Evolutionary conservation across 345 rosid genomes (phyloP).

Genomic region (Hypericum androsaemum): DNA sequence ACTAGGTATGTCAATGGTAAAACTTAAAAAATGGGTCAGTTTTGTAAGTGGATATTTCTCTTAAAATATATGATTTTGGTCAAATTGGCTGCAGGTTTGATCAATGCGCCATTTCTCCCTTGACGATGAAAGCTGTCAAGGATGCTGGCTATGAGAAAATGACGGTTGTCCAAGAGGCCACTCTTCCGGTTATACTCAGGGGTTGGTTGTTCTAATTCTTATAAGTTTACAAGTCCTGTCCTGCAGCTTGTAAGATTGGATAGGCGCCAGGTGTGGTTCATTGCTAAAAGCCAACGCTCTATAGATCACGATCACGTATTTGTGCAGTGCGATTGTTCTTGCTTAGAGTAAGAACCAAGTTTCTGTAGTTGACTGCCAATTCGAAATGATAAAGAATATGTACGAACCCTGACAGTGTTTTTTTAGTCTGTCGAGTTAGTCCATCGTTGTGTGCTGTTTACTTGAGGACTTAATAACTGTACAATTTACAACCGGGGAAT

Average conservation of each 20-base stretch:
- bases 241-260: background rate
- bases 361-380: too few relatives aligned
- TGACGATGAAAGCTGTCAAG: slow-evolving; percentile 65
- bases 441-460: too few relatives aligned
- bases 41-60: background rate
- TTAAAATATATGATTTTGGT: background rate
- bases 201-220: slow-evolving; percentile 29
- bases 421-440: too few relatives aligned
- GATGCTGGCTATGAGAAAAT: slow-evolving; percentile 90
- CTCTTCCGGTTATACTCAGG: slow-evolving; percentile 76
- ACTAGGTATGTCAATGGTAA: slow-evolving; percentile 42
- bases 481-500: too few relatives aligned
- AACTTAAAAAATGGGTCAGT: background rate
- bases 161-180: slow-evolving; percentile 93
- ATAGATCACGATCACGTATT: too few relatives aligned
- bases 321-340: too few relatives aligned
- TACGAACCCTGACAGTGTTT: too few relatives aligned
- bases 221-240: background rate
- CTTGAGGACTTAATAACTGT: too few relatives aligned
- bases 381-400: too few relatives aligned
- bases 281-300: background rate
- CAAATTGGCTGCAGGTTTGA: slow-evolving; percentile 58
- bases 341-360: too few relatives aligned
- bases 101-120: slow-evolving; percentile 61
- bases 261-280: background rate